Evolutionary conservation across 495 filamentous ascomycete genomes (phyloP).

Genomic region (Aspergillus ostianus): DNA sequence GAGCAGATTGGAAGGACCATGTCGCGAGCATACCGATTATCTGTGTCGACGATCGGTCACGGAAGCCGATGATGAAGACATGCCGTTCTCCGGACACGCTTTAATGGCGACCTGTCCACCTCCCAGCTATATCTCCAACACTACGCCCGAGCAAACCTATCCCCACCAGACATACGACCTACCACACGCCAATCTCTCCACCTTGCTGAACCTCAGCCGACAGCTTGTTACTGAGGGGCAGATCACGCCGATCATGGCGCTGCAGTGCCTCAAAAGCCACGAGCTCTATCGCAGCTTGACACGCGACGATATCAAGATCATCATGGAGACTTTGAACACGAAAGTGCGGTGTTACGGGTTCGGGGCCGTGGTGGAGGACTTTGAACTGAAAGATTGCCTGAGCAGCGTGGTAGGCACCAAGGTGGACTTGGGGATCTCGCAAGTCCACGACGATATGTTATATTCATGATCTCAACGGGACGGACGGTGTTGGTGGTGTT

Average conservation of each 20-base stretch:
- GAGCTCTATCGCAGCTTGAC: constrained; percentile 62
- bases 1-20: constrained; percentile 84
- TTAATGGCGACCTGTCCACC: constrained; percentile 89
- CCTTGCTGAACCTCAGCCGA: constrained; percentile 79
- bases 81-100: constrained; percentile 71
- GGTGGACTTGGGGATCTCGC: constrained; percentile 43
- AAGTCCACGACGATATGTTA: constrained; percentile 34
- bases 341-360: constrained; percentile 95
- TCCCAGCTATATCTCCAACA: constrained; percentile 45
- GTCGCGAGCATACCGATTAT: constrained; percentile 89
- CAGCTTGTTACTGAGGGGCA: constrained; percentile 85
- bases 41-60: constrained; percentile 48
- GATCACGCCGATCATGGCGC: constrained; percentile 96
- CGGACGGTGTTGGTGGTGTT: background rate
- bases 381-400: constrained; percentile 84
- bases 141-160: constrained; percentile 40
- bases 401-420: constrained; percentile 67
- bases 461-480: constrained; percentile 29
- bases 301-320: constrained; percentile 65
- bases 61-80: constrained; percentile 49
- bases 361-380: constrained; percentile 70
- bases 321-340: constrained; percentile 68
- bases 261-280: constrained; percentile 75
- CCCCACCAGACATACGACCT: constrained; percentile 51
- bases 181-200: constrained; percentile 68